phyloP scores from a whole-genome alignment of 108 stramenopile species.

The Fistulifera pelliculosa region DNA sequence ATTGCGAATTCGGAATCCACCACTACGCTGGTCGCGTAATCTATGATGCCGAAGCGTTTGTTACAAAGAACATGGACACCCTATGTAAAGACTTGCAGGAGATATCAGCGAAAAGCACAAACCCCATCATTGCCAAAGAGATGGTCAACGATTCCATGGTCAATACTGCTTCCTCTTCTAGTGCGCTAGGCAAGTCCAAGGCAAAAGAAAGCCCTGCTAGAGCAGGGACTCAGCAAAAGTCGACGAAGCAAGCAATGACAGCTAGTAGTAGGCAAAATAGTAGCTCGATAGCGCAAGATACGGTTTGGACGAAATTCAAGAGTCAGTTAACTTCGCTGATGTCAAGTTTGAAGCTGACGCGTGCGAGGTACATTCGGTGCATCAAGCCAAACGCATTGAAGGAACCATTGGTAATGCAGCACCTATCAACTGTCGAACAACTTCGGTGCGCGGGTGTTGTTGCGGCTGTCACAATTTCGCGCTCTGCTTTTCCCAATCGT shows the following conservation, averaged over 20 bases:
- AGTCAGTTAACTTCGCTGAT: conserved; percentile 68
- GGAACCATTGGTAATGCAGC: conserved; percentile 72
- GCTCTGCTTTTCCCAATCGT: conserved; percentile 94
- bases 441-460: conserved; percentile 95
- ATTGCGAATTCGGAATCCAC: conserved; percentile 77
- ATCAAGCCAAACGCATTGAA: conserved; percentile 82
- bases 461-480: conserved; percentile 86
- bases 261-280: too few relatives aligned
- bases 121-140: conserved; percentile 43
- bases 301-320: conserved; percentile 77
- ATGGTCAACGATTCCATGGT: conserved; percentile 15
- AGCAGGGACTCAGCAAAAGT: conserved; percentile 11
- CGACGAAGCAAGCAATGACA: conserved; percentile 16
- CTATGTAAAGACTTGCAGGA: conserved; percentile 66
- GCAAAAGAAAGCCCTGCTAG: conserved; percentile 1
- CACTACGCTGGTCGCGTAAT: conserved; percentile 93
- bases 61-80: conserved; percentile 84
- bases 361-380: conserved; percentile 84
- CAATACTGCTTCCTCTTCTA: background rate
- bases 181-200: background rate
- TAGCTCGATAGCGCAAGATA: conserved; percentile 33
- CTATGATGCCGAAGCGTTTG: conserved; percentile 80
- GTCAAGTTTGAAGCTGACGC: conserved; percentile 50
- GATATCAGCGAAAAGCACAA: conserved; percentile 47
- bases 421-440: conserved; percentile 80